These are phyloP conservation scores for Penicillium paneum DNA, from an alignment of 2,329 filamentous ascomycete species.

Conservation along the genomic window DNA sequence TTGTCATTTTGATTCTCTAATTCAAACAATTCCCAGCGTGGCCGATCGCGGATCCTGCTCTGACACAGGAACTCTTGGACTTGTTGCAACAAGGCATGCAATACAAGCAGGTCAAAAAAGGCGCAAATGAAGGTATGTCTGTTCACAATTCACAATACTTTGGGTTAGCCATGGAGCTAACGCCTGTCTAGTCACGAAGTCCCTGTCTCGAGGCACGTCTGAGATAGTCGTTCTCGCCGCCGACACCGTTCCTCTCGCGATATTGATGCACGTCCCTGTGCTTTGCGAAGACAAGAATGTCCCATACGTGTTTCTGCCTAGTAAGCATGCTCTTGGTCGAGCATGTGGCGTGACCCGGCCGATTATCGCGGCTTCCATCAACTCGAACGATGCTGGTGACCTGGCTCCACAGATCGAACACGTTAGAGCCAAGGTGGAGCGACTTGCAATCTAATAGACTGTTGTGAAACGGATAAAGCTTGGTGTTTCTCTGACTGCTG, in stretches of 20 bases:
- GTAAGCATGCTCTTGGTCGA: not conserved
- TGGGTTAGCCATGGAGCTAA: not conserved
- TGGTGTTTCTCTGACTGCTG: too few species aligned
- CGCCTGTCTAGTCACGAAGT: not conserved
- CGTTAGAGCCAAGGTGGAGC: not conserved
- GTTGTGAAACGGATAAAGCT: not conserved
- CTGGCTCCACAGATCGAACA: not conserved
- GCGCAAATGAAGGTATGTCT: not conserved
- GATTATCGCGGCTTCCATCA: not conserved
- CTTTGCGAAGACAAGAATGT: not conserved
- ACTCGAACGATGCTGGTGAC: not conserved
- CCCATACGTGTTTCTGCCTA: not conserved
- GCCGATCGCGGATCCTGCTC: not conserved
- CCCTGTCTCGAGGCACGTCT: not conserved
- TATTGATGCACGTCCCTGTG: not conserved
- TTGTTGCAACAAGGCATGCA: not conserved
- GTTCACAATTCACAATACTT: not conserved
- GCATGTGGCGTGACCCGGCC: not conserved
- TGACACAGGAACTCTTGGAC: not conserved
- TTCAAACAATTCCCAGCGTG: not conserved
- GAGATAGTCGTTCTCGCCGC: not conserved
- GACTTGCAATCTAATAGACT: not conserved
- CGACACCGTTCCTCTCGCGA: not conserved
- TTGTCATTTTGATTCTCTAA: not conserved
- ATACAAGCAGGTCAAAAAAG: not conserved